A percentile compares a stretch with the other conserved stretches of the same genome.
These are phyloP conservation scores for Marsdenia floribunda DNA, from an alignment of 257 asterid genomes.

Conservation along the genomic window DNA sequence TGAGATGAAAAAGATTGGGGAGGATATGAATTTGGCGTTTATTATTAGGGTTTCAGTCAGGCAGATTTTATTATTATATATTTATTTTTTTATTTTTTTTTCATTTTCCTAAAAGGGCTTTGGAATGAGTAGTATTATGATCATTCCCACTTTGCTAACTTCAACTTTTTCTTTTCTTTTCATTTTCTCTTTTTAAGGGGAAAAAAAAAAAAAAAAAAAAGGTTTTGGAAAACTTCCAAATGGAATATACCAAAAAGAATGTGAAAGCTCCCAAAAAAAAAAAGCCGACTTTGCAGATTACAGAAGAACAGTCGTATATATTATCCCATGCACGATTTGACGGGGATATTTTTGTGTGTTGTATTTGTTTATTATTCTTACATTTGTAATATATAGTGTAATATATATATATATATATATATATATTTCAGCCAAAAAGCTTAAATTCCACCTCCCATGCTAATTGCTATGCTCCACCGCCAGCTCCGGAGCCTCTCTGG, in stretches of 20 bases:
- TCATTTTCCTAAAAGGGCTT: constrained; percentile 15
- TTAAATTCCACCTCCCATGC: constrained; percentile 19
- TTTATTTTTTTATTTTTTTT: too few relatives aligned
- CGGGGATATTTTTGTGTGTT: constrained; percentile 26
- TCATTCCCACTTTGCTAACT: constrained; percentile 18
- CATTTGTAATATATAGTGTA: too few relatives aligned
- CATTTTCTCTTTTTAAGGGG: neutral
- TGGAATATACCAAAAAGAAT: constrained; percentile 17
- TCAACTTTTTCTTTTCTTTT: constrained; percentile 6
- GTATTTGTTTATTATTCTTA: constrained; percentile 16
- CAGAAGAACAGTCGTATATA: neutral
- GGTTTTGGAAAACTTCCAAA: constrained; percentile 6
- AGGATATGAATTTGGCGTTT: constrained; percentile 23
- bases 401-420: too few relatives aligned
- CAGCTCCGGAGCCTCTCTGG: constrained; percentile 47
- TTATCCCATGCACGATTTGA: constrained; percentile 33
- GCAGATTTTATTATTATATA: constrained; percentile 1
- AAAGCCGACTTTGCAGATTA: neutral
- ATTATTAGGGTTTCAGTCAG: neutral
- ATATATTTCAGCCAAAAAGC: constrained; percentile 14
- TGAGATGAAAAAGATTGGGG: constrained; percentile 32
- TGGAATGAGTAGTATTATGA: constrained; percentile 23
- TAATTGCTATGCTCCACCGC: constrained; percentile 45
- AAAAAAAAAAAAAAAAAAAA: neutral
- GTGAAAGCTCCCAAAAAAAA: constrained; percentile 15